Percentiles rank a stretch among this genome's conserved stretches.
These are phyloP conservation scores for Adansonia digitata DNA, from an alignment of 345 rosid genomes.

Conservation along the genomic window DNA sequence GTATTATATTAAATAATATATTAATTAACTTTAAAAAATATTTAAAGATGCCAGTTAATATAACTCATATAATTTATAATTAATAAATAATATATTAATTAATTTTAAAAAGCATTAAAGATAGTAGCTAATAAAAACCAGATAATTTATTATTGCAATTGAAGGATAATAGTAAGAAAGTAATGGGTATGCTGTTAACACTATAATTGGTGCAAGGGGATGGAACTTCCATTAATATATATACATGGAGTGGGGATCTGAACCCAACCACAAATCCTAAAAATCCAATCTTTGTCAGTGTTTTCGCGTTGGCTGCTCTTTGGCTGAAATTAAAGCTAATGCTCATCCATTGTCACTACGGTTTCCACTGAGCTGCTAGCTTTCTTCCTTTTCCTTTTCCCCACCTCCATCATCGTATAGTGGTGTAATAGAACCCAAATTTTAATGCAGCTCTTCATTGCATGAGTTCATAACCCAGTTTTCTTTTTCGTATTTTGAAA, in stretches of 20 bases:
- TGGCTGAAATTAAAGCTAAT: not conserved
- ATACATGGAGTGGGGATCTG: too few species aligned
- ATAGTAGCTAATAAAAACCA: too few species aligned
- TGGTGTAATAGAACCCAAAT: not conserved
- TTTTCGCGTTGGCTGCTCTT: not conserved
- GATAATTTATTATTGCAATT: too few species aligned
- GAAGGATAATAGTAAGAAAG: too few species aligned
- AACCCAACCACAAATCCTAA: not conserved
- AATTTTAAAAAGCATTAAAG: too few species aligned
- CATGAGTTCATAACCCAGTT: not conserved
- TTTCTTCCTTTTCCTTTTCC: not conserved
- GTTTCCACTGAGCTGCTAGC: not conserved
- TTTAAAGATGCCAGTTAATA: too few species aligned
- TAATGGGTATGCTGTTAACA: not conserved
- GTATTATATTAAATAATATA: too few species aligned
- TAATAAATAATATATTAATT: too few species aligned
- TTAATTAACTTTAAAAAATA: too few species aligned
- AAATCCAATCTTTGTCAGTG: not conserved
- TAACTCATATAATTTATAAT: too few species aligned
- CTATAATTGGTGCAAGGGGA: not conserved
- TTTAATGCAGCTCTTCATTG: not conserved
- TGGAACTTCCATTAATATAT: not conserved
- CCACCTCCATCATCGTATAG: not conserved
- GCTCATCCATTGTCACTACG: not conserved
- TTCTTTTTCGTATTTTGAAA: not conserved